phyloP scores from a whole-genome alignment of 1,139 yeast genomes.

The Candida sanyaensis region DNA sequence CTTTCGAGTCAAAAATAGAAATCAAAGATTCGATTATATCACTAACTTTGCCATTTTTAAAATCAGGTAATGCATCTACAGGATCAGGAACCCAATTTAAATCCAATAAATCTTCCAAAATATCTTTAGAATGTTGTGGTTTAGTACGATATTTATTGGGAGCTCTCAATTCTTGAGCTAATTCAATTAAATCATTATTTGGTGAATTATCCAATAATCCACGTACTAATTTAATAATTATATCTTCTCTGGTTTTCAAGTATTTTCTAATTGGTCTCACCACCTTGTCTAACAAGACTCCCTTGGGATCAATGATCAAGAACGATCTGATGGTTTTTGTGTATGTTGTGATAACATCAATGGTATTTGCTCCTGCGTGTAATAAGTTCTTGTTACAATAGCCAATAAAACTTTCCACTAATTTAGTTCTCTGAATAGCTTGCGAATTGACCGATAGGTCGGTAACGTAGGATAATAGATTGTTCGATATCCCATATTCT shows the following conservation, averaged over 20 bases:
- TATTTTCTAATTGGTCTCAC: slow-evolving; percentile 70
- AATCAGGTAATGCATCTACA: slow-evolving; percentile 88
- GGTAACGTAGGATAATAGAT: slow-evolving; percentile 20
- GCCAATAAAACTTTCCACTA: slow-evolving; percentile 57
- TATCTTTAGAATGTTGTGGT: slow-evolving; percentile 8
- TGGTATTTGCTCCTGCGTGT: slow-evolving; percentile 84
- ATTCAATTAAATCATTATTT: slow-evolving; percentile 43
- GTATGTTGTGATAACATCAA: slow-evolving; percentile 69
- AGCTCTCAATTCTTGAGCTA: slow-evolving; percentile 52
- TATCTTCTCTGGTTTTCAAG: slow-evolving; percentile 72
- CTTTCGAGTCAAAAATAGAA: slow-evolving; percentile 77
- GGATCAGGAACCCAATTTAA: slow-evolving; percentile 89
- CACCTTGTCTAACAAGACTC: slow-evolving; percentile 77
- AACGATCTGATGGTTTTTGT: slow-evolving; percentile 75
- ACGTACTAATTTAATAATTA: slow-evolving; percentile 66
- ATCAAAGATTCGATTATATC: slow-evolving; percentile 75
- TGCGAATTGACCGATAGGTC: slow-evolving; percentile 25
- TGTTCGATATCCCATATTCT: slow-evolving; percentile 8
- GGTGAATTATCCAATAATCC: slow-evolving; percentile 63
- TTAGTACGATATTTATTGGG: slow-evolving; percentile 11
- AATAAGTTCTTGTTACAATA: slow-evolving; percentile 55
- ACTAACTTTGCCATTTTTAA: slow-evolving; percentile 59
- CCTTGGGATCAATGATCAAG: slow-evolving; percentile 80
- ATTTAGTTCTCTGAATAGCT: slow-evolving; percentile 46
- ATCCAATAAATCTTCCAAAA: slow-evolving; percentile 41